These are phyloP conservation scores for Kodamaea anthophila DNA, from an alignment of 1,139 yeast genomes.

Conservation along the genomic window DNA sequence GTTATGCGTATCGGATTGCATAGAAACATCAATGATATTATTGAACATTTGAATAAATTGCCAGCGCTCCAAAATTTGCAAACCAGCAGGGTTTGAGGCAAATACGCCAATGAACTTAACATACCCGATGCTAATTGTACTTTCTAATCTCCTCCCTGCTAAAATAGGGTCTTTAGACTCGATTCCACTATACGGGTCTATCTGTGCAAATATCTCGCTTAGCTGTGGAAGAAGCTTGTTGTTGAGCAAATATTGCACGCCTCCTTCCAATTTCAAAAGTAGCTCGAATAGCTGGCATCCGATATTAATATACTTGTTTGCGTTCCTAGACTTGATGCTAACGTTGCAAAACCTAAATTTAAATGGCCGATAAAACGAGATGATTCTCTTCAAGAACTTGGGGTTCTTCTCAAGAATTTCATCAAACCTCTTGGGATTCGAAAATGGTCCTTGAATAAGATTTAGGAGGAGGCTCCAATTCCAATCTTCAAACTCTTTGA, in stretches of 20 bases:
- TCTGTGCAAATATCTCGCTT: constrained; percentile 81
- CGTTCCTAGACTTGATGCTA: constrained; percentile 31
- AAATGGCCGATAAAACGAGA: constrained; percentile 88
- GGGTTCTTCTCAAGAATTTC: constrained; percentile 71
- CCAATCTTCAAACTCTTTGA: constrained; percentile 83
- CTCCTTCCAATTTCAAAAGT: constrained; percentile 57
- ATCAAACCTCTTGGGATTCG: constrained; percentile 66
- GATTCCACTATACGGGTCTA: constrained; percentile 75
- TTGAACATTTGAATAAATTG: constrained; percentile 75
- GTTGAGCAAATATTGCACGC: constrained; percentile 59
- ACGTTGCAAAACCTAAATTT: constrained; percentile 73
- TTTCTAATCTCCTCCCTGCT: constrained; percentile 51
- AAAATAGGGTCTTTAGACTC: constrained; percentile 70
- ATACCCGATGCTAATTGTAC: constrained; percentile 71
- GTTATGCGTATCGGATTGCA: constrained; percentile 36
- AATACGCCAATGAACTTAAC: constrained; percentile 71
- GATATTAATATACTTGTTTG: constrained; percentile 54
- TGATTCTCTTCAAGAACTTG: constrained; percentile 74
- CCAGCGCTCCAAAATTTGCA: constrained; percentile 70
- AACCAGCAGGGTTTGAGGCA: constrained; percentile 54
- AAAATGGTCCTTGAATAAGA: constrained; percentile 73
- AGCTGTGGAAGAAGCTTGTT: constrained; percentile 81
- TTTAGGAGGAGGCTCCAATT: constrained; percentile 71
- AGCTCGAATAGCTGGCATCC: constrained; percentile 71
- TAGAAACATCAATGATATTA: constrained; percentile 57